Conservation (phyloP, 441 rosid genomes). For the Isatis lusitanica region DNA sequence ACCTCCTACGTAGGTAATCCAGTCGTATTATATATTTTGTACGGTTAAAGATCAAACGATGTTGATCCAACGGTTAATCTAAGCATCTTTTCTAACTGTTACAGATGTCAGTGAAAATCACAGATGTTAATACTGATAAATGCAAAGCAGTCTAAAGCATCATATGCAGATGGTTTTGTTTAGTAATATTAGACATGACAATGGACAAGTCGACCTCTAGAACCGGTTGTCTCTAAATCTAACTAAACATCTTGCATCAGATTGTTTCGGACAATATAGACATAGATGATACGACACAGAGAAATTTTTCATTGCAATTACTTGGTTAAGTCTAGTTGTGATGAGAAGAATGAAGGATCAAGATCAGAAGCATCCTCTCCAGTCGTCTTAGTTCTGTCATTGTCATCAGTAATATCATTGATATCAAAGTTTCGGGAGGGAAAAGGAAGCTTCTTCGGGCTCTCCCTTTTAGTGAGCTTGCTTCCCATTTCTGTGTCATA, state of each 20-base stretch:
- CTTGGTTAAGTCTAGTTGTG: conserved; percentile 31
- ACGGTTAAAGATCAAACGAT: neutral
- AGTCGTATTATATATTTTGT: neutral
- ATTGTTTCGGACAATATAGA: neutral
- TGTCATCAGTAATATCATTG: neutral
- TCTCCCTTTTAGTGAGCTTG: conserved; percentile 28
- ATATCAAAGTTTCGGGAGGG: neutral
- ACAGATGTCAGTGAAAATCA: conserved; percentile 7
- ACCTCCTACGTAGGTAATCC: conserved; percentile 19
- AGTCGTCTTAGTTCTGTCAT: conserved; percentile 12
- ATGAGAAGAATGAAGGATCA: conserved; percentile 28
- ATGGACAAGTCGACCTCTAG: neutral
- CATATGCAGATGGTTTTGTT: neutral
- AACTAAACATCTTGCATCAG: conserved; percentile 1
- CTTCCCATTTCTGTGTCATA: conserved; percentile 34
- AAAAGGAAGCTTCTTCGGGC: conserved; percentile 24
- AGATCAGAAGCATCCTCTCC: conserved; percentile 16
- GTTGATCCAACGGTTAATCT: conserved; percentile 15
- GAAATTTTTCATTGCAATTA: conserved; percentile 15
- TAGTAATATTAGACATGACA: neutral
- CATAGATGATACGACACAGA: conserved; percentile 6
- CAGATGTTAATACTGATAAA: neutral
- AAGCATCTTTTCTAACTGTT: neutral
- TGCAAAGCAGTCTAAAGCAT: neutral
- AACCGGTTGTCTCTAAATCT: conserved; percentile 4